These are phyloP conservation scores for Artemisia argyi DNA, from an alignment of 129 eudicot species.

Conservation along the genomic window DNA sequence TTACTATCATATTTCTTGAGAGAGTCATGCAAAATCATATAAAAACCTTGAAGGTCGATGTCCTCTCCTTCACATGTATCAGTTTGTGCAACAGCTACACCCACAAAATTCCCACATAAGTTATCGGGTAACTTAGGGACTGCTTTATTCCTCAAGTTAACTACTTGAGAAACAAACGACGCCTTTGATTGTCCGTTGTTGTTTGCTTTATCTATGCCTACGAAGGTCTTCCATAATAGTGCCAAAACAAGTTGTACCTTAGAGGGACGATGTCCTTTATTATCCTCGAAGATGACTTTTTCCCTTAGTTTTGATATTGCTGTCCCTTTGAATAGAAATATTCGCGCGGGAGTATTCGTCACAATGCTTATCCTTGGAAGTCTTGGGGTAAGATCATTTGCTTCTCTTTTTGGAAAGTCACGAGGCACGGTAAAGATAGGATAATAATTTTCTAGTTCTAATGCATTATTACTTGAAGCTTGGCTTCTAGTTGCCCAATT, in stretches of 20 bases:
- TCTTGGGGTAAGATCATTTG: neutral
- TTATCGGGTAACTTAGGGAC: slow-evolving; percentile 18
- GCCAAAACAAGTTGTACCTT: slow-evolving; percentile 27
- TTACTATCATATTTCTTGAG: slow-evolving; percentile 1
- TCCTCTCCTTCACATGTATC: neutral
- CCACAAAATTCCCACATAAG: slow-evolving; percentile 15
- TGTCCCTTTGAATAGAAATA: slow-evolving; percentile 16
- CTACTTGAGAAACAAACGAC: slow-evolving; percentile 9
- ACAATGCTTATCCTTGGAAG: slow-evolving; percentile 14
- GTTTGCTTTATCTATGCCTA: slow-evolving; percentile 13
- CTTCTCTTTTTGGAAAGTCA: slow-evolving; percentile 16
- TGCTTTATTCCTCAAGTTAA: slow-evolving; percentile 24
- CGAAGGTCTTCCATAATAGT: slow-evolving; percentile 26
- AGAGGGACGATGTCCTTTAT: neutral
- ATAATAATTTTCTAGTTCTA: neutral
- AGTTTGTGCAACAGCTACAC: slow-evolving; percentile 4
- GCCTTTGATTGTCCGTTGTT: slow-evolving; percentile 15
- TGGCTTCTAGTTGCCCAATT: slow-evolving; percentile 1
- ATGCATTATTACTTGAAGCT: neutral
- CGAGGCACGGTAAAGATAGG: slow-evolving; percentile 5
- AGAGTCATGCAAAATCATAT: neutral
- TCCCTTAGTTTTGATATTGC: slow-evolving; percentile 21
- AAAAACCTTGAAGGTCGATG: slow-evolving; percentile 13
- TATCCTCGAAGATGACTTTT: neutral
- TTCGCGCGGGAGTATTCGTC: neutral